phyloP scores from a whole-genome alignment of 768 basidiomycete species.

The Porphyrellus cyaneotinctus region DNA sequence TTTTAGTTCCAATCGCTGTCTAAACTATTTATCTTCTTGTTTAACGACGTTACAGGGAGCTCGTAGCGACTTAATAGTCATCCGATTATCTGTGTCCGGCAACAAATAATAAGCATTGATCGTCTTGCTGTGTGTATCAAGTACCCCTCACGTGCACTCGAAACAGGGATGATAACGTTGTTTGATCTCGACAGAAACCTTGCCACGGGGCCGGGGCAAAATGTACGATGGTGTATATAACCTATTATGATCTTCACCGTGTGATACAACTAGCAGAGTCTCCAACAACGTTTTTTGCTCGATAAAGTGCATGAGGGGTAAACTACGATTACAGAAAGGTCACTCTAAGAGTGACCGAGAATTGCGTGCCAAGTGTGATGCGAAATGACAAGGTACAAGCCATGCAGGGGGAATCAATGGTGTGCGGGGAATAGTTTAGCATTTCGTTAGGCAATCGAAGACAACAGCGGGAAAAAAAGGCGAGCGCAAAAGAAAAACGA shows the following conservation, averaged over 20 bases:
- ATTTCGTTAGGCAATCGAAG: slow-evolving; percentile 8
- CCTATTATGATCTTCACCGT: slow-evolving; percentile 19
- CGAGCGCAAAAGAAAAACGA: background rate
- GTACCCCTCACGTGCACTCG: background rate
- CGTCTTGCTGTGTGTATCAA: background rate
- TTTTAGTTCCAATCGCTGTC: slow-evolving; percentile 11
- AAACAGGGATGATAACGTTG: slow-evolving; percentile 1
- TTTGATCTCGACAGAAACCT: slow-evolving; percentile 2
- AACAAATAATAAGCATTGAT: background rate
- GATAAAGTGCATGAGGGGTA: background rate
- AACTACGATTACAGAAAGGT: slow-evolving; percentile 7
- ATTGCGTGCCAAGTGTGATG: slow-evolving; percentile 6
- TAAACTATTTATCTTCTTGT: background rate
- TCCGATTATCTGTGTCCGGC: background rate
- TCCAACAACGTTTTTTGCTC: slow-evolving; percentile 4
- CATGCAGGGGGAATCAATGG: slow-evolving; percentile 16
- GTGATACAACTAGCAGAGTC: slow-evolving; percentile 19
- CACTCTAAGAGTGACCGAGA: background rate
- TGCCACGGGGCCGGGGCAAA: background rate
- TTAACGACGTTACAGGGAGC: background rate
- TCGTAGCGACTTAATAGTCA: background rate
- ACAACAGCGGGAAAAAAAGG: background rate
- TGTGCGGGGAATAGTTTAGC: slow-evolving; percentile 18
- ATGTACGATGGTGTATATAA: background rate
- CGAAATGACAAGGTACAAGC: slow-evolving; percentile 11